phyloP scores from a whole-genome alignment of 805 yeast species.

The Teunomyces tritomae region DNA sequence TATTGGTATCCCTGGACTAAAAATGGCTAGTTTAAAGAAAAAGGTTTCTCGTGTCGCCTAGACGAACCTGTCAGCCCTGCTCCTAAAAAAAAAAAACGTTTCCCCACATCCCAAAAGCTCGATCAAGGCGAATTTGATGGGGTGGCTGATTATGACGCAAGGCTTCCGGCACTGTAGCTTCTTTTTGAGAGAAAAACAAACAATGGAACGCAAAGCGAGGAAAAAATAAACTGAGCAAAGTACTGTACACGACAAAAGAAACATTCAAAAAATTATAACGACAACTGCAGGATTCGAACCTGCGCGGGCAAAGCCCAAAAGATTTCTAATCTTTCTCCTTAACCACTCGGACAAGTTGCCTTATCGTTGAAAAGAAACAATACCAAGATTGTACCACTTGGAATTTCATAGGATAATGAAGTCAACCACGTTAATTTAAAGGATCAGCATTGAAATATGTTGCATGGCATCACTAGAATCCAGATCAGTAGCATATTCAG shows the following conservation, averaged over 20 bases:
- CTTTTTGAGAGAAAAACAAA: background rate
- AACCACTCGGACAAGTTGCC: conserved; percentile 50
- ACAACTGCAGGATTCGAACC: conserved; percentile 52
- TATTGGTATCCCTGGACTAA: too few species aligned
- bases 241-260: background rate
- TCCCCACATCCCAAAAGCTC: background rate
- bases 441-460: too few species aligned
- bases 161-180: background rate
- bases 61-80: background rate
- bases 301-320: conserved; percentile 51
- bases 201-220: background rate
- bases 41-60: too few species aligned
- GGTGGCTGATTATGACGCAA: background rate
- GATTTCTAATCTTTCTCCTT: conserved; percentile 49
- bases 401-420: background rate
- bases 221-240: background rate
- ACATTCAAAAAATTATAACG: conserved; percentile 21
- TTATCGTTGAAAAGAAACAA: too few species aligned
- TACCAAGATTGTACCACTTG: background rate
- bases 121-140: background rate
- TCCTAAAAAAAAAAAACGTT: background rate
- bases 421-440: background rate
- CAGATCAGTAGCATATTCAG: too few species aligned
- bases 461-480: too few species aligned
- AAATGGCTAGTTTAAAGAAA: too few species aligned